Conservation (phyloP, 768 basidiomycete genomes). For the Paxillus rubicundulus region DNA sequence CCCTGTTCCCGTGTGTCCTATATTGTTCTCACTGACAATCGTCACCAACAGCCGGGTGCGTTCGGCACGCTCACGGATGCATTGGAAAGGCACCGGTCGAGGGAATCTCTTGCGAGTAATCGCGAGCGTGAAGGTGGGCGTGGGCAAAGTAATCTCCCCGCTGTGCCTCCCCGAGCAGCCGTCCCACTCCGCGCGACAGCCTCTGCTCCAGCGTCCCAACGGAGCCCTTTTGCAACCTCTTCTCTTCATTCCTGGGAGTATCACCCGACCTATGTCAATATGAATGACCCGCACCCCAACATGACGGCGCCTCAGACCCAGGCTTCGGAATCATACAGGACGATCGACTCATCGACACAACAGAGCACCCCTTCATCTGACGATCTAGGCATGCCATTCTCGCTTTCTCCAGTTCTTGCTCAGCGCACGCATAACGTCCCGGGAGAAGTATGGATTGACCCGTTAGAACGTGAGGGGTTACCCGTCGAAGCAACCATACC, state of each 20-base stretch:
- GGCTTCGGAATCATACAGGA: slow-evolving; percentile 5
- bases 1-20: neutral
- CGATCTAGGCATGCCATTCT: neutral
- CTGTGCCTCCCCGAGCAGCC: slow-evolving; percentile 1
- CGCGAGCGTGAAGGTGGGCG: neutral
- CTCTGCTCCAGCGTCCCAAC: neutral
- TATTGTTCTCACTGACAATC: neutral
- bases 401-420: slow-evolving; percentile 17
- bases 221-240: slow-evolving; percentile 2
- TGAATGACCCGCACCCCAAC: slow-evolving; percentile 20
- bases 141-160: slow-evolving; percentile 6
- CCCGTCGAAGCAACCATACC: slow-evolving; percentile 39
- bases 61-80: slow-evolving; percentile 50
- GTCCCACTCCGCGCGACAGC: slow-evolving; percentile 11
- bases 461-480: slow-evolving; percentile 63
- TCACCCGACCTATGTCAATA: neutral
- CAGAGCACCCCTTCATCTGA: slow-evolving; percentile 10
- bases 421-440: slow-evolving; percentile 40
- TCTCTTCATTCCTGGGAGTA: neutral
- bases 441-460: slow-evolving; percentile 57
- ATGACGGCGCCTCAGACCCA: slow-evolving; percentile 1
- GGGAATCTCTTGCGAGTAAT: slow-evolving; percentile 5
- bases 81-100: slow-evolving; percentile 48
- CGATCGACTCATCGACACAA: neutral
- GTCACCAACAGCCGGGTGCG: slow-evolving; percentile 39